These are phyloP conservation scores for Zygoascus biomembranicola DNA, from an alignment of 805 yeast genomes.

Conservation along the genomic window DNA sequence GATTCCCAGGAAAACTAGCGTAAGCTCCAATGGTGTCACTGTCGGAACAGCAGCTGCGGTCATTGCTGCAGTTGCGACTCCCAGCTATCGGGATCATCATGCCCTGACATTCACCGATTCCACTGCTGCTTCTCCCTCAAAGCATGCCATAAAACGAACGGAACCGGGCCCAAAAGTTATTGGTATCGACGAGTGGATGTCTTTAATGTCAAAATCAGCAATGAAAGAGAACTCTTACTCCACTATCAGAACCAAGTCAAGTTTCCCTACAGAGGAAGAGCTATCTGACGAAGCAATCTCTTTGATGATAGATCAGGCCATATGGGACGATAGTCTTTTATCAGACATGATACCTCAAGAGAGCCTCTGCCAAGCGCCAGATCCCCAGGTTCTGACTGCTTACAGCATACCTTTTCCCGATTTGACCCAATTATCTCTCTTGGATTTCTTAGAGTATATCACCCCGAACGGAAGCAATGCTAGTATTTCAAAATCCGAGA, in stretches of 20 bases:
- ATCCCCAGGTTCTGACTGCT: slow-evolving; percentile 8
- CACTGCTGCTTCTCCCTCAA: background rate
- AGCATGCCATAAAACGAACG: background rate
- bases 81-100: background rate
- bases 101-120: background rate
- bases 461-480: background rate
- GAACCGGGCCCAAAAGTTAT: background rate
- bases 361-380: slow-evolving; percentile 6
- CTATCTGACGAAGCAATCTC: background rate
- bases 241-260: background rate
- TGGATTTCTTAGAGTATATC: slow-evolving; percentile 8
- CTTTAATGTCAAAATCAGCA: background rate
- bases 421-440: slow-evolving; percentile 6
- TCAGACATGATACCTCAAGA: slow-evolving; percentile 13
- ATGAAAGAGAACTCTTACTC: background rate
- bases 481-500: background rate
- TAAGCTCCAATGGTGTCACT: background rate
- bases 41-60: background rate
- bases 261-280: background rate
- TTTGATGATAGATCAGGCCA: slow-evolving; percentile 26
- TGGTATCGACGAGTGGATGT: background rate
- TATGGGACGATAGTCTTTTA: slow-evolving; percentile 29
- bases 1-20: background rate
- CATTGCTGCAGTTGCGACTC: background rate
- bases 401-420: slow-evolving; percentile 11